Evolutionary conservation across 176 grass and related monocot species (phyloP).

Genomic region (Hsuehochloa calcarea): DNA sequence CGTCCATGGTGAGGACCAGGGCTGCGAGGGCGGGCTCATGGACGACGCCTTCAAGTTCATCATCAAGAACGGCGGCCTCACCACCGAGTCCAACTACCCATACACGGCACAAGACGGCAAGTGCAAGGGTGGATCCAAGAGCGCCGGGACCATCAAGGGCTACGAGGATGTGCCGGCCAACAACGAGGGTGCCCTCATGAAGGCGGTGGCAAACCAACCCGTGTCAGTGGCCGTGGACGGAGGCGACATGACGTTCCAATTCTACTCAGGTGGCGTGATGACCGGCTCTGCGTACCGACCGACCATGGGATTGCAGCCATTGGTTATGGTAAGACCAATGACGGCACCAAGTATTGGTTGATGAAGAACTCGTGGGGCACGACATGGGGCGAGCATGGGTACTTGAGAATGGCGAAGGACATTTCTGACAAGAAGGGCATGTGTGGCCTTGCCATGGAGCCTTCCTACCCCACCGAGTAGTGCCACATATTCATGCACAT

Average conservation of each 20-base stretch:
- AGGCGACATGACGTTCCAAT: constrained; percentile 28
- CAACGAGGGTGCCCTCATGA: constrained; percentile 37
- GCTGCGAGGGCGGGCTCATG: too few species aligned
- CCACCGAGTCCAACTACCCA: background rate
- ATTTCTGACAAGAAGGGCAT: constrained; percentile 27
- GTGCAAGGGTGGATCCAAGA: constrained; percentile 26
- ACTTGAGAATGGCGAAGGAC: constrained; percentile 15
- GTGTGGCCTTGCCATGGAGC: constrained; percentile 37
- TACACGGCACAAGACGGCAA: constrained; percentile 5
- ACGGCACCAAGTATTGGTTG: constrained; percentile 43
- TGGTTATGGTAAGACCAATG: constrained; percentile 26
- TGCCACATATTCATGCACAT: background rate
- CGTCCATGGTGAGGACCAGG: too few species aligned
- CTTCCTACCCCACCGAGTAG: constrained; percentile 24
- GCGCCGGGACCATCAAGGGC: constrained; percentile 22
- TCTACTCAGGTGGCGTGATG: constrained; percentile 47
- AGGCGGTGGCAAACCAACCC: constrained; percentile 46
- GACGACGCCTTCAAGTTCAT: too few species aligned
- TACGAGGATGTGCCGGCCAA: constrained; percentile 46
- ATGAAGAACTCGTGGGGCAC: background rate
- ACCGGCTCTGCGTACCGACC: constrained; percentile 22
- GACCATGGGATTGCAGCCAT: constrained; percentile 42
- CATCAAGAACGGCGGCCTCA: too few species aligned
- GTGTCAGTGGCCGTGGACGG: constrained; percentile 47
- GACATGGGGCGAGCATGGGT: constrained; percentile 2